These are phyloP conservation scores for Ophiostoma himal-ulmi DNA, from an alignment of 2,329 filamentous ascomycete genomes.

Conservation along the genomic window DNA sequence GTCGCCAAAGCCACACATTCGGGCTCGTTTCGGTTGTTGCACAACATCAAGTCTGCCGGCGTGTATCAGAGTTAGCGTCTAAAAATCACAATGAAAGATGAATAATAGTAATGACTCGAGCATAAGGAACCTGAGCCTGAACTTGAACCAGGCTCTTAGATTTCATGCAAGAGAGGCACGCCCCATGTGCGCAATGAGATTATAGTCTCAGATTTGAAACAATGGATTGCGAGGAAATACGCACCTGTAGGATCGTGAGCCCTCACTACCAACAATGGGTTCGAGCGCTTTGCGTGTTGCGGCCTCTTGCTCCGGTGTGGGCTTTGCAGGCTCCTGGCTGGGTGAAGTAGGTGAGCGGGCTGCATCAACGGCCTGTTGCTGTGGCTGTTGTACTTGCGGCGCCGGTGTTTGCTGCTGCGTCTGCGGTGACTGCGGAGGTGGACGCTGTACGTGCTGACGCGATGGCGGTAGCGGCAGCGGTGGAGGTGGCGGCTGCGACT, in stretches of 20 bases:
- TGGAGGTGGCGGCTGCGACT: not conserved
- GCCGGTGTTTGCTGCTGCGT: not conserved
- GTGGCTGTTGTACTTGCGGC: not conserved
- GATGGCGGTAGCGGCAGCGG: not conserved
- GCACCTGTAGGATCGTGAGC: constrained; percentile 26
- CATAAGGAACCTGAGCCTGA: no score
- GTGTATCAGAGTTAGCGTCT: constrained; percentile 16
- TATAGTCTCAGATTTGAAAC: not conserved
- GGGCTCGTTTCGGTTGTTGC: constrained; percentile 86
- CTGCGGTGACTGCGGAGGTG: not conserved
- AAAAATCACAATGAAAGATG: constrained; percentile 4
- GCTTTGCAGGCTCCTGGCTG: constrained; percentile 18
- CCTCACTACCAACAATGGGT: constrained; percentile 25
- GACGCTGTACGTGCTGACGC: not conserved
- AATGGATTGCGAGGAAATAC: constrained; percentile 5
- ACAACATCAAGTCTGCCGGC: constrained; percentile 62
- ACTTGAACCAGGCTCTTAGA: not conserved
- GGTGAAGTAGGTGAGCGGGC: not conserved
- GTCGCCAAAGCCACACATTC: constrained; percentile 98
- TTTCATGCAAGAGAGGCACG: not conserved
- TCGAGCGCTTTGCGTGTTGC: constrained; percentile 26
- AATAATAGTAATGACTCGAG: not conserved
- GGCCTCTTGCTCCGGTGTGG: constrained; percentile 25
- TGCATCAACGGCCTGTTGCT: not conserved
- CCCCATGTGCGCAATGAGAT: not conserved